Evolutionary conservation across 352 stramenopile genomes (phyloP), one percentile per base, ranked within the genome.

Genomic region (Pythium vanterpoolii): DNA sequence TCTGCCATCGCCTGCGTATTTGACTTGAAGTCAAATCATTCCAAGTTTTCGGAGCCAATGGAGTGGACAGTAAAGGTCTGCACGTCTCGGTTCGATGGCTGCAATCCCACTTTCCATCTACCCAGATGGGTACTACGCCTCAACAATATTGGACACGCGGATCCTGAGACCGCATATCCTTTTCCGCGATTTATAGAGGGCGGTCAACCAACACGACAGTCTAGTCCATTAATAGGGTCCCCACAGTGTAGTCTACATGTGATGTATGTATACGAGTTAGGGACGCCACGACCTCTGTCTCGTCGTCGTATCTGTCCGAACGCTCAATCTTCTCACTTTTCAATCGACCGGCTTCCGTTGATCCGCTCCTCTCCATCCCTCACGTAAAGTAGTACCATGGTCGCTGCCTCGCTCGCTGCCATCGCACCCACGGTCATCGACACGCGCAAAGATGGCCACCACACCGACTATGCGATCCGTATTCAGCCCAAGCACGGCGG

Each of bases 401-500:
- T 62, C 14, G 34, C 23, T 33, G 27, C 36, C 2, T 45, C 71
- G 45, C 76, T 93, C 31, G 72, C 52, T 43, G 66, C 73, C 9
- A 66, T 93, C 57, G 74, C 69, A 47, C 80, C 67, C 23, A 74
- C 61, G 21, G 76, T 94, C 43, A 70, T 92, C n/a, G 74, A 84
- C 60, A 90, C 84, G 24, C 81, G 81, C 60, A 90, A 90, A 65
- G 74, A 87, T 33, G 71, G 71, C 48, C 67, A 80, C 43, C 82
- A 92, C 78, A 94, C 84, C n/a, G 82, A 94, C 71, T 94, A 94
- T 56, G 82, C 80, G 50, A 86, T 94, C 67, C 78, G 80, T 39
- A 79, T 94, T 47, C 77, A 86, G 72, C 75, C 78, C 42, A 74
- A 84, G 54, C 65, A 72, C 31, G 83, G 68, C 54, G 49, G 49